Conservation (phyloP, 1,284 basidiomycete genomes). For the Megacollybia platyphylla region DNA sequence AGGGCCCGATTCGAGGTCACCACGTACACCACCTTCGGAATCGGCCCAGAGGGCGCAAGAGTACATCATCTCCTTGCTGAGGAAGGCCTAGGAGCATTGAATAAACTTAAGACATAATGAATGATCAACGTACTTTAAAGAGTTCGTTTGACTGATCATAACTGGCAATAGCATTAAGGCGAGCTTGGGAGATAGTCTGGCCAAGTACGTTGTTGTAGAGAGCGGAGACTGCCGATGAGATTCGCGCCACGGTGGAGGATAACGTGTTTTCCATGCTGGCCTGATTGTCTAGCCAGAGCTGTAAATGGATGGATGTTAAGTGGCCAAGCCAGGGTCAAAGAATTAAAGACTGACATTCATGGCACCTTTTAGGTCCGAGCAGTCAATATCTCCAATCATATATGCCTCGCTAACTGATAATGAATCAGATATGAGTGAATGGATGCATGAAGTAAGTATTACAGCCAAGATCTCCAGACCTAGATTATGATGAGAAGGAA, state of each 20-base stretch:
- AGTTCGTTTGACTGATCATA: constrained; percentile 83
- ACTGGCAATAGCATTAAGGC: constrained; percentile 78
- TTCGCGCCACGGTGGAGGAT: constrained; percentile 49
- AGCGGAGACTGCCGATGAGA: constrained; percentile 57
- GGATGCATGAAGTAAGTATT: constrained; percentile 15
- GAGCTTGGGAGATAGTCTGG: constrained; percentile 65
- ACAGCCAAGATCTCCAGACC: constrained; percentile 67
- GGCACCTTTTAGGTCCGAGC: constrained; percentile 56
- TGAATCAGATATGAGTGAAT: constrained; percentile 9
- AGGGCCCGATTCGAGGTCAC: constrained; percentile 41
- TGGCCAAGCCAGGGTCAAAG: constrained; percentile 1
- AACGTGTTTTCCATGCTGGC: constrained; percentile 50
- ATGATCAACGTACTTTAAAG: constrained; percentile 40
- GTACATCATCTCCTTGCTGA: constrained; percentile 88
- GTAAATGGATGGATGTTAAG: constrained; percentile 6
- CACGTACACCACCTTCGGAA: constrained; percentile 58
- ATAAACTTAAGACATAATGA: constrained; percentile 5
- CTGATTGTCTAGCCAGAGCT: constrained; percentile 82
- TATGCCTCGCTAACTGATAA: constrained; percentile 75
- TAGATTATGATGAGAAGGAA: constrained; percentile 14
- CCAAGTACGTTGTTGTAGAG: constrained; percentile 74
- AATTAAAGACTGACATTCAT: constrained; percentile 54
- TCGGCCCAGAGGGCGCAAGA: constrained; percentile 75
- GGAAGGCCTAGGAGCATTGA: constrained; percentile 46
- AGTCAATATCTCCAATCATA: constrained; percentile 73